Base-by-base conservation (phyloP, 495 filamentous ascomycete genomes). In the Penicillium malachiteum region DNA sequence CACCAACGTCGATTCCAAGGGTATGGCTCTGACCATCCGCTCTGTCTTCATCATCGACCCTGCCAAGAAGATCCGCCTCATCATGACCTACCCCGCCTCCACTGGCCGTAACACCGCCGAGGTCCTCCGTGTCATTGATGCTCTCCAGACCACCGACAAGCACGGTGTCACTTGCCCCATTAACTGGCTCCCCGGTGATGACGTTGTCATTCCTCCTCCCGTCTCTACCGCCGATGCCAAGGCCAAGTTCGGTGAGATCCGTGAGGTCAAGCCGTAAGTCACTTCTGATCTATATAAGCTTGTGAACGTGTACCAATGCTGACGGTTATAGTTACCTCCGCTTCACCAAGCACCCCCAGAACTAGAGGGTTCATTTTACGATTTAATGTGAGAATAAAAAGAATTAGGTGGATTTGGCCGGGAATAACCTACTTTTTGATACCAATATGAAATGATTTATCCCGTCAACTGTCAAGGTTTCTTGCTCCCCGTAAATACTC, bases 21-120 rank as follows among this genome's bases (percentile, higher is more conserved):
- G 81, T 39, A 77, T 84, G 51, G 79, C 84, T 4, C 84, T 87
- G 60, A 88, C 85, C 44, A 87, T 89, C 60, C 82, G 86, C 54
- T 81, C 80, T 38, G 83, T 88, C 44, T 87, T 87, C 68, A 77
- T 89, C 60, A 87, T 89, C 62, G 86, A 88, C 66, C 85, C 86
- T 26, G 57, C 67, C 57, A 87, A 88, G 77, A 87, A 85, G 76
- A 85, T 89, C 63, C 80, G 82, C 31, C 68, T 86, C 60, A 84
- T 77, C 18, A 84, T 87, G 83, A 77, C 81, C 71, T 89, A 89
- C 67, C 86, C 86, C 17, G 84, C 84, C 33, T 80, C 76, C 14
- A 85, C 83, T 11, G 86, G 86, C 35, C 67, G 86, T 21, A 88
- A 87, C 72, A 80, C 85, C 6, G 69, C 75, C 1, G 86, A 89